Evolutionary conservation across 116 monocot species (phyloP).

Genomic region (Phalaenopsis hybrid): DNA sequence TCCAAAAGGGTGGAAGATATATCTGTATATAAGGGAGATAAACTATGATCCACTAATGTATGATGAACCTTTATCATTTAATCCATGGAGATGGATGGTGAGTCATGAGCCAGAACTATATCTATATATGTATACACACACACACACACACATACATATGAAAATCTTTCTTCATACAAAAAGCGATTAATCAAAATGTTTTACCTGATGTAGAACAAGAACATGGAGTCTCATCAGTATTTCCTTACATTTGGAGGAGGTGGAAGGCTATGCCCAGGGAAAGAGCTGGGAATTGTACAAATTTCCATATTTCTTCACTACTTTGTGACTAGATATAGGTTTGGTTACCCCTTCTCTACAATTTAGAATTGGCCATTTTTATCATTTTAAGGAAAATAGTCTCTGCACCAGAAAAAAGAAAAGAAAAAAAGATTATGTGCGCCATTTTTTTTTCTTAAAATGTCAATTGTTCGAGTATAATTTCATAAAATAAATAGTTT

Average conservation of each 20-base stretch:
- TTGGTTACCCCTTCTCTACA: background rate
- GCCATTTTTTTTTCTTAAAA: too few relatives aligned
- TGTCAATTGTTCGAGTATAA: too few relatives aligned
- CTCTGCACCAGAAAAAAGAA: too few relatives aligned
- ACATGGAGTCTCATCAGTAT: conserved; percentile 34
- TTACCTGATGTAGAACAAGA: conserved; percentile 25
- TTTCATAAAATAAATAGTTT: too few relatives aligned
- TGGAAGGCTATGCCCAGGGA: conserved; percentile 45
- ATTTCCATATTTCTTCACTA: conserved; percentile 45
- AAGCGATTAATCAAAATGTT: background rate
- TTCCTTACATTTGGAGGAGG: conserved; percentile 49
- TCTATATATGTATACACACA: background rate
- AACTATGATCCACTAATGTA: conserved; percentile 44
- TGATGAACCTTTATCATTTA: conserved; percentile 33
- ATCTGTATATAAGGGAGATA: conserved; percentile 48
- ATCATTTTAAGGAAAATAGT: too few relatives aligned
- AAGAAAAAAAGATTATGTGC: too few relatives aligned
- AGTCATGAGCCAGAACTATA: conserved; percentile 1
- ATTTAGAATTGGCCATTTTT: too few relatives aligned
- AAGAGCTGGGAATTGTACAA: conserved; percentile 38
- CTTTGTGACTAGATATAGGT: conserved; percentile 54
- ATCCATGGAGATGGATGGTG: conserved; percentile 70
- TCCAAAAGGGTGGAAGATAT: conserved; percentile 56
- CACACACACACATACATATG: background rate
- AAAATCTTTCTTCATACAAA: background rate